Base-by-base conservation (phyloP, 2,329 filamentous ascomycete species). In the Colletotrichum musicola region DNA sequence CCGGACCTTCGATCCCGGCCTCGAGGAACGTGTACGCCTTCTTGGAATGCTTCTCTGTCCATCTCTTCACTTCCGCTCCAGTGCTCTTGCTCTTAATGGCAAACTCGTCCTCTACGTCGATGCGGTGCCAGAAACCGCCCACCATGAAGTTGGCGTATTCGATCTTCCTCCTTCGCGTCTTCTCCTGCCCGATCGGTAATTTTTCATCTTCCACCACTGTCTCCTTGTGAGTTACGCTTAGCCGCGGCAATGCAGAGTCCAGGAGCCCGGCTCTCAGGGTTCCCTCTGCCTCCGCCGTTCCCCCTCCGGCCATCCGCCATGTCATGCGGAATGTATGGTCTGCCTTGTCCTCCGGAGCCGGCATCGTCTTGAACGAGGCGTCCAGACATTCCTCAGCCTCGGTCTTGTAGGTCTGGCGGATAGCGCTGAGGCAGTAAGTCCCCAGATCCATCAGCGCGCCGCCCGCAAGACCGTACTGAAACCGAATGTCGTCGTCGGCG, bases 401-500 rank as follows among this genome's bases (percentile, higher is more conserved):
- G 6, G 72, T 72, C 0, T 75, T 77, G 54, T 83, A 80, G n/a
- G 83, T 74, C 22, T 76, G 69, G 3, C 84, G 77, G 27, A 86
- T 60, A 18, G 75, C 72, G 13, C 79, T 72, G 30, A 83, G 71
- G 14, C 72, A 74, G 68, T 86, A 86, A 14, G 77, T 81, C 1
- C 83, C 80, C 46, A 81, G 71, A 71, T 81, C 77, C 78, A 82
- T 78, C 20, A 81, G 71, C 4, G 78, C 75, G 18, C 83, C 83
- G 10, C 83, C 83, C 1, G 79, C 76, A 1, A 86, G 75, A 2
- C 77, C 74, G 62, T 81, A 85, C 6, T 77, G 71, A 69, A 80
- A 86, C 4, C 81, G 77, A 67, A 86, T 85, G 71, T 86, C 78
- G 57, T 82, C 78, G 4, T 76, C 71, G 1, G 64, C 55, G 22